phyloP scores from a whole-genome alignment of 129 eudicot genomes.

The Arctium lappa region DNA sequence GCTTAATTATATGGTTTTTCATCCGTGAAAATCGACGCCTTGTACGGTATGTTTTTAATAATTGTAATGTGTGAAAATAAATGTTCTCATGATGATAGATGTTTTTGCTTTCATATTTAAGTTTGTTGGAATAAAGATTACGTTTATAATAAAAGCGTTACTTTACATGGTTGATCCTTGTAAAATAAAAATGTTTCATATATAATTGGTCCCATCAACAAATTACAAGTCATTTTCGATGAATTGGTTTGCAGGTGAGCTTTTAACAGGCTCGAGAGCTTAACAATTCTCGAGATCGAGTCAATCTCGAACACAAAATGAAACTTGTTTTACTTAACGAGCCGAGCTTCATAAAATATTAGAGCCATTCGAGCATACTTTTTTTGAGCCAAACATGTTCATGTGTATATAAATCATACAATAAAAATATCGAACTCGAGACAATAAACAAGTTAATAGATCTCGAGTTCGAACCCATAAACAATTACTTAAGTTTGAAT shows the following conservation, averaged over 20 bases:
- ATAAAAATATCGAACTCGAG: too few relatives aligned
- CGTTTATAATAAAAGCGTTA: neutral
- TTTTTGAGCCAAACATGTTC: too few relatives aligned
- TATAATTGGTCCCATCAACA: neutral
- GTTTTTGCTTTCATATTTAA: neutral
- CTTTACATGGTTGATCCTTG: neutral
- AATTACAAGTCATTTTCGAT: neutral
- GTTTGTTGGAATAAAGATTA: neutral
- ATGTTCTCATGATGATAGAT: neutral
- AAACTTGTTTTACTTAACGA: neutral
- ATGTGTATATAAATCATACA: too few relatives aligned
- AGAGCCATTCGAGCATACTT: too few relatives aligned
- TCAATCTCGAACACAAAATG: neutral
- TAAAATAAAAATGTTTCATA: neutral
- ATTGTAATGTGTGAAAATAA: neutral
- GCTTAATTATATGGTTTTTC: neutral
- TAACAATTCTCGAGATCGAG: too few relatives aligned
- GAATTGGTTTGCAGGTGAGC: neutral
- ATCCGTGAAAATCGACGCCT: neutral
- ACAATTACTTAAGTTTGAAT: too few relatives aligned
- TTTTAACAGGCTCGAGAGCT: neutral
- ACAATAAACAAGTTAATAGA: too few relatives aligned
- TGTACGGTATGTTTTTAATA: neutral
- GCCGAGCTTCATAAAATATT: too few relatives aligned
- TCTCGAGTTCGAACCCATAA: too few relatives aligned